These are phyloP conservation scores for Termitomyces sp. DNA, from an alignment of 768 basidiomycete species.

Conservation along the genomic window DNA sequence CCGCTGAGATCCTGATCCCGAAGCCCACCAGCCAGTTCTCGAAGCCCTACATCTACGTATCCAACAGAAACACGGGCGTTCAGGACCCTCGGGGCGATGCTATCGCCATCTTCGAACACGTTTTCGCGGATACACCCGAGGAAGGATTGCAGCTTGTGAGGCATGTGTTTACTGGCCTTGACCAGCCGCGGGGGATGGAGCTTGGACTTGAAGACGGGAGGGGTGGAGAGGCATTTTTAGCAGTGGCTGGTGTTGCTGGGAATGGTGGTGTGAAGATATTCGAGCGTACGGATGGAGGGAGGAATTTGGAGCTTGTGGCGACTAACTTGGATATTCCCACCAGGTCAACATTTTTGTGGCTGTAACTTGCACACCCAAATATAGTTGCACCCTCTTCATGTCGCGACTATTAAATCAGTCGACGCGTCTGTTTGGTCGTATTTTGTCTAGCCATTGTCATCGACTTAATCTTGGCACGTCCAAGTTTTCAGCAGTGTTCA, in stretches of 20 bases:
- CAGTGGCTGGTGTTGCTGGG: slow-evolving; percentile 48
- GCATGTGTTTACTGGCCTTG: slow-evolving; percentile 58
- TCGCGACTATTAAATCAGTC: background rate
- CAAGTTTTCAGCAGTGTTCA: no score
- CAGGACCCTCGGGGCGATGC: slow-evolving; percentile 51
- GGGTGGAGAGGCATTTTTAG: slow-evolving; percentile 45
- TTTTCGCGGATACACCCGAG: slow-evolving; percentile 13
- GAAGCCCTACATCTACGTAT: slow-evolving; percentile 54
- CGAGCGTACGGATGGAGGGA: slow-evolving; percentile 45
- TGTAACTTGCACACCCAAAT: slow-evolving; percentile 3
- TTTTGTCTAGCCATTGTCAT: background rate
- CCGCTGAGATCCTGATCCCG: slow-evolving; percentile 62
- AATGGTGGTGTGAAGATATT: slow-evolving; percentile 50
- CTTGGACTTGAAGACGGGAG: slow-evolving; percentile 41
- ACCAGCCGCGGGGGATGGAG: slow-evolving; percentile 64
- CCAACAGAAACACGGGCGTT: slow-evolving; percentile 55
- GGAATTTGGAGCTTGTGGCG: slow-evolving; percentile 43
- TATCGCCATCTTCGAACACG: slow-evolving; percentile 54
- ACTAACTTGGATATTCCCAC: slow-evolving; percentile 46
- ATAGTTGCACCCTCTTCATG: background rate
- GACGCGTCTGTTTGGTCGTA: background rate
- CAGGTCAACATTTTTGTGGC: slow-evolving; percentile 50
- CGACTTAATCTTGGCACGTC: no score
- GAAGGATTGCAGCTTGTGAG: slow-evolving; percentile 28
- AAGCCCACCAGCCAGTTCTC: slow-evolving; percentile 39